These are phyloP conservation scores for Fusarium xylarioides DNA, from an alignment of 2,329 filamentous ascomycete genomes.

Conservation along the genomic window DNA sequence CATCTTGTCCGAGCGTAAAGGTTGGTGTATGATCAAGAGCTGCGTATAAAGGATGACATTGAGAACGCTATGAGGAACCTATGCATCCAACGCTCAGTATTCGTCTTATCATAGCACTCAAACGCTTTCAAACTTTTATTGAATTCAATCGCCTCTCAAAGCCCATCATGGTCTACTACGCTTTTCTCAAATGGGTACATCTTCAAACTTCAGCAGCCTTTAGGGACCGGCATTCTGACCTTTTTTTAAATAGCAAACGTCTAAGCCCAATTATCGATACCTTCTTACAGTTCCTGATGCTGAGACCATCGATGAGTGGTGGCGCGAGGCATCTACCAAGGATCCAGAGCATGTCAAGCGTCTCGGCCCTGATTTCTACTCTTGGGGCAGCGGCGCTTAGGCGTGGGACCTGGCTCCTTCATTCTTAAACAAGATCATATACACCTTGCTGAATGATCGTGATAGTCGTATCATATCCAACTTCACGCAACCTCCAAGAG, in stretches of 20 bases:
- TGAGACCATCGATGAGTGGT: constrained; percentile 12
- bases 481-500: background rate
- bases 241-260: background rate
- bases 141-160: rapidly evolving
- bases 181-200: background rate
- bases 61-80: background rate
- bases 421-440: background rate
- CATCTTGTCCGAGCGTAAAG: background rate
- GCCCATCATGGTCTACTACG: constrained; percentile 12
- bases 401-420: background rate
- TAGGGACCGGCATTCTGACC: background rate
- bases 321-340: background rate
- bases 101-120: background rate
- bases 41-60: background rate
- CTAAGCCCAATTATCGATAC: background rate
- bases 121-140: too few species aligned
- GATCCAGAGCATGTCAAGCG: background rate
- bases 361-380: background rate
- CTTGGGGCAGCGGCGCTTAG: background rate
- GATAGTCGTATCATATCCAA: background rate
- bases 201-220: background rate
- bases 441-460: background rate
- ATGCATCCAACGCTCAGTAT: too few species aligned
- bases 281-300: background rate
- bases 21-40: background rate